Evolutionary conservation across 2,329 filamentous ascomycete species (phyloP).

Genomic region (Ampelomyces quisqualis): DNA sequence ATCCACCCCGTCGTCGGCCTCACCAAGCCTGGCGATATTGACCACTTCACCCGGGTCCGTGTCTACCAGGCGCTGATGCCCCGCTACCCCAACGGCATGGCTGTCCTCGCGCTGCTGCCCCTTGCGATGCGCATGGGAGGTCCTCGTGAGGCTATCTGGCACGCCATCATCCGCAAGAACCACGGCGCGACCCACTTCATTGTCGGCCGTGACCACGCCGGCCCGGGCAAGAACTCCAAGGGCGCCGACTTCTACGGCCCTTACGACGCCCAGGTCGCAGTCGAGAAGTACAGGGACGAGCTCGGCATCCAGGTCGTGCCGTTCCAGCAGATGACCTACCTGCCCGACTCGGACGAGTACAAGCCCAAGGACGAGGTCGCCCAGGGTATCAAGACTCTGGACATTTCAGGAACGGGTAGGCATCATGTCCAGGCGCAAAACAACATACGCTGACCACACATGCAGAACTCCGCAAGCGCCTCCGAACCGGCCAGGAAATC

Average conservation of each 20-base stretch:
- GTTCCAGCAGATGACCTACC: slow-evolving; percentile 99
- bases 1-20: slow-evolving; percentile 98
- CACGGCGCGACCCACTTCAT: slow-evolving; percentile 99
- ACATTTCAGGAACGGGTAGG: slow-evolving; percentile 54
- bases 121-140: slow-evolving; percentile 99
- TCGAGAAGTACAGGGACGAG: slow-evolving; percentile 95
- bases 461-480: slow-evolving; percentile 80
- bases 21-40: slow-evolving; percentile 98
- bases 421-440: slow-evolving; percentile 2
- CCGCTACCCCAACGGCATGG: slow-evolving; percentile 98
- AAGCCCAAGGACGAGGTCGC: slow-evolving; percentile 86
- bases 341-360: slow-evolving; percentile 97
- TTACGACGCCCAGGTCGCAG: slow-evolving; percentile 93
- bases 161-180: slow-evolving; percentile 99
- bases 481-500: slow-evolving; percentile 89
- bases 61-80: slow-evolving; percentile 97
- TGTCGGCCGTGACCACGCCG: slow-evolving; percentile 95
- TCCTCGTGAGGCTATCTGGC: slow-evolving; percentile 97
- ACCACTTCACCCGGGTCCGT: slow-evolving; percentile 98
- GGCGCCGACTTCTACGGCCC: slow-evolving; percentile 97
- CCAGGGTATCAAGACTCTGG: slow-evolving; percentile 70
- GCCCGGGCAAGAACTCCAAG: slow-evolving; percentile 96
- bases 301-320: slow-evolving; percentile 98
- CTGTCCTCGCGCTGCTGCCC: slow-evolving; percentile 88
- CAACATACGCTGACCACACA: slow-evolving; percentile 59